A percentile compares a stretch with the other conserved stretches of the same genome.
phyloP scores from a whole-genome alignment of 1,139 yeast genomes.

The Pneumocystis murina region DNA sequence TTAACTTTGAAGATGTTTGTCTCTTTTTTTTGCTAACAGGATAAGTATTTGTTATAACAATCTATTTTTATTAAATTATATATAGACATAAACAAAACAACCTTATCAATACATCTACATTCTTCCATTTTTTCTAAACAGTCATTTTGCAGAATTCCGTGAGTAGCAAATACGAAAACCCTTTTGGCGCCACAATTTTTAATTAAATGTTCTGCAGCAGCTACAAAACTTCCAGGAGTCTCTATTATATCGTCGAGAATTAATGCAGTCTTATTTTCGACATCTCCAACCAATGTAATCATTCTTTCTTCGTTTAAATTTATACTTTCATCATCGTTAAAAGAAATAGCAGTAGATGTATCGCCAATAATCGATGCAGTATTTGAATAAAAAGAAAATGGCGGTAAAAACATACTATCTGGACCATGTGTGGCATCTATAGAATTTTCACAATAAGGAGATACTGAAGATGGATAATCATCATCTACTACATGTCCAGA shows the following conservation, averaged over 20 bases:
- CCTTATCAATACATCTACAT: constrained; percentile 64
- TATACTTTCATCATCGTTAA: constrained; percentile 55
- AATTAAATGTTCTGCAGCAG: constrained; percentile 94
- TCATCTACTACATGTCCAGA: constrained; percentile 96
- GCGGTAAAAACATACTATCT: constrained; percentile 13
- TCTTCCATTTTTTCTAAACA: constrained; percentile 67
- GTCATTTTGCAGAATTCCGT: constrained; percentile 79
- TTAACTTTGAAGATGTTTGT: constrained; percentile 41
- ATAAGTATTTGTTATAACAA: constrained; percentile 91
- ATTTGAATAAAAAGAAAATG: constrained; percentile 5
- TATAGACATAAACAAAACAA: not conserved
- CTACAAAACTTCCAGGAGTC: constrained; percentile 80
- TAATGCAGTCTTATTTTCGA: constrained; percentile 76
- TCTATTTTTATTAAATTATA: constrained; percentile 21
- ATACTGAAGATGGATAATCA: constrained; percentile 30
- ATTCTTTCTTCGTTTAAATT: constrained; percentile 62
- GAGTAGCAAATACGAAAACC: constrained; percentile 87
- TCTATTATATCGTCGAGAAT: constrained; percentile 95
- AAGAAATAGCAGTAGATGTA: constrained; percentile 22
- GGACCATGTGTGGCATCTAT: constrained; percentile 17
- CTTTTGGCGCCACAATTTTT: constrained; percentile 88
- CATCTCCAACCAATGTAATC: constrained; percentile 94
- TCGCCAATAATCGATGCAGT: constrained; percentile 2
- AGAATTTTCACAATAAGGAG: constrained; percentile 20
- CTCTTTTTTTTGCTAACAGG: constrained; percentile 59